Evolutionary conservation across 176 grass and related monocot genomes (phyloP).

Genomic region (Cenchrus americanus): DNA sequence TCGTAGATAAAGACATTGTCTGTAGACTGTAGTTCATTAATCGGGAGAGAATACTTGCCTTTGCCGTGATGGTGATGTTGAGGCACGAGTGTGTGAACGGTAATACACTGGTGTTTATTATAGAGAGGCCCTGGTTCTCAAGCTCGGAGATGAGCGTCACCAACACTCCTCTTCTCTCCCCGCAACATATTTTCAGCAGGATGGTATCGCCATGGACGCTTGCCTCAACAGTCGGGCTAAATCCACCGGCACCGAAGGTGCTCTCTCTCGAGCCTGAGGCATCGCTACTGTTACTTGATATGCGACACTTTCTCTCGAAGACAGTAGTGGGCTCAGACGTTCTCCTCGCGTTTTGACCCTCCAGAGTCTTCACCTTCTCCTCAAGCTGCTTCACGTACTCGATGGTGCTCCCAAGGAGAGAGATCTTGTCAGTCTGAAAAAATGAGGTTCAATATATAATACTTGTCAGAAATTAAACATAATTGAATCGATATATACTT

Average conservation of each 20-base stretch:
- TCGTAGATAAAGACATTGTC: neutral
- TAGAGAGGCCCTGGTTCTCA: constrained; percentile 53
- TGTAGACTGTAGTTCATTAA: neutral
- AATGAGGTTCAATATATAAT: neutral
- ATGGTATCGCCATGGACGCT: constrained; percentile 46
- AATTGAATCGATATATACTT: neutral
- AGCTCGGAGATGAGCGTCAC: constrained; percentile 60
- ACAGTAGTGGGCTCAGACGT: constrained; percentile 30
- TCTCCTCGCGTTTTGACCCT: constrained; percentile 42
- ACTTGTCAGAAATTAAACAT: neutral
- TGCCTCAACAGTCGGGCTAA: constrained; percentile 45
- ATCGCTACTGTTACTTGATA: constrained; percentile 13
- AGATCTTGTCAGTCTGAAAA: constrained; percentile 71
- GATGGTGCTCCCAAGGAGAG: constrained; percentile 63
- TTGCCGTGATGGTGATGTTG: constrained; percentile 60
- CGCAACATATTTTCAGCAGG: constrained; percentile 62
- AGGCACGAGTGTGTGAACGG: constrained; percentile 55
- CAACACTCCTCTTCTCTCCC: constrained; percentile 52
- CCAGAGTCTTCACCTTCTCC: constrained; percentile 57
- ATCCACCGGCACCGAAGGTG: neutral
- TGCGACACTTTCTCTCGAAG: constrained; percentile 52
- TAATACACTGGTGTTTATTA: constrained; percentile 60
- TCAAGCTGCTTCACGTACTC: constrained; percentile 62
- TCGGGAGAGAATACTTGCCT: constrained; percentile 39
- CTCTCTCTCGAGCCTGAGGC: constrained; percentile 17